Percentiles rank a stretch among this genome's conserved stretches.
Conservation (phyloP, 108 stramenopile species). For the Cyclotella choctawhatcheeana region DNA sequence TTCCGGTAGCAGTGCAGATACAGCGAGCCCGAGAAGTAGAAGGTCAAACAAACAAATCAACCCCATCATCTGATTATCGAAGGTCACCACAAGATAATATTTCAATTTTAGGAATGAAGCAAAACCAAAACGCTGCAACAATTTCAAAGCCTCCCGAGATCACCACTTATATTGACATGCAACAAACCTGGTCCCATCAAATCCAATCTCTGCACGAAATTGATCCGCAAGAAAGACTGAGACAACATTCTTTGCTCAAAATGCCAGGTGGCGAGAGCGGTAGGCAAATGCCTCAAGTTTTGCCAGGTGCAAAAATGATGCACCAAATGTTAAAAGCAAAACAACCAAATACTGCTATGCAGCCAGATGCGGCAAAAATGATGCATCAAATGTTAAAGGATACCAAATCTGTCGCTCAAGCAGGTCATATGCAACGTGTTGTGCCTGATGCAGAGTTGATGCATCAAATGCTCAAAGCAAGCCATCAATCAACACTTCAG, state of each 20-base stretch:
- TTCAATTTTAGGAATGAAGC: too few relatives aligned
- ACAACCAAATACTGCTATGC: not conserved
- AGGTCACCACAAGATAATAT: too few relatives aligned
- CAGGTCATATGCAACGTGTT: not conserved
- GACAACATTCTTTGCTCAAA: not conserved
- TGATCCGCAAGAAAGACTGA: not conserved
- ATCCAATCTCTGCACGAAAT: not conserved
- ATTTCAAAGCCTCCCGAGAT: too few relatives aligned
- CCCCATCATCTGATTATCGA: too few relatives aligned
- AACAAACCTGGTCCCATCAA: not conserved
- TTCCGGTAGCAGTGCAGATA: not conserved
- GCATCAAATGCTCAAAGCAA: constrained; percentile 5
- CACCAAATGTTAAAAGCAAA: not conserved
- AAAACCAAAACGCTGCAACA: too few relatives aligned
- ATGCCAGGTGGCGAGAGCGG: not conserved
- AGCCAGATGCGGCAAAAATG: not conserved
- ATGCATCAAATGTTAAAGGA: not conserved
- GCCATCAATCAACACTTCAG: not conserved
- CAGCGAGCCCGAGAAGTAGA: too few relatives aligned
- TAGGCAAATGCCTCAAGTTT: too few relatives aligned
- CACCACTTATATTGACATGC: too few relatives aligned
- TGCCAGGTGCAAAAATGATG: not conserved
- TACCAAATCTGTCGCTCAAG: not conserved
- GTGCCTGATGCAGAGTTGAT: not conserved
- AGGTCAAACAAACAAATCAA: too few relatives aligned